These are phyloP conservation scores for Sarocladiaceae sp. DNA, from an alignment of 2,329 filamentous ascomycete genomes.

Conservation along the genomic window DNA sequence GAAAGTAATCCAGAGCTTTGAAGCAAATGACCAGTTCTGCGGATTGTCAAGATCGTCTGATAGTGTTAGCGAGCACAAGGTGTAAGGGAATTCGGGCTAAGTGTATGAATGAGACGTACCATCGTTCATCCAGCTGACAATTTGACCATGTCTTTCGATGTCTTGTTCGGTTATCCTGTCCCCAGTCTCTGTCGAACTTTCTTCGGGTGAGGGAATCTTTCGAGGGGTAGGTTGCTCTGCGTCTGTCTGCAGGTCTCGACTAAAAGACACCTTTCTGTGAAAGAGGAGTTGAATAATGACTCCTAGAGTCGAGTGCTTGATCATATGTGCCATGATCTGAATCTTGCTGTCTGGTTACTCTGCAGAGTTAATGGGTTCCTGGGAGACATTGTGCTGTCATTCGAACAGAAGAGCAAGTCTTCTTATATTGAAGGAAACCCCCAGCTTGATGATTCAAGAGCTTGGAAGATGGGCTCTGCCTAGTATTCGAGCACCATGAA, in stretches of 20 bases:
- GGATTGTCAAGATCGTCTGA: neutral
- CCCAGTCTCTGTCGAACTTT: too few relatives aligned
- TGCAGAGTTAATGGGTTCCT: neutral
- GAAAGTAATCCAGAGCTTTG: neutral
- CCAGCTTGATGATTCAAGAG: too few relatives aligned
- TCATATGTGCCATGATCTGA: neutral
- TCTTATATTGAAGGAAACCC: too few relatives aligned
- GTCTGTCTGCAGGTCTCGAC: too few relatives aligned
- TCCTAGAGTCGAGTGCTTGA: neutral
- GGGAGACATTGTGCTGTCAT: too few relatives aligned
- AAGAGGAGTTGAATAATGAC: neutral
- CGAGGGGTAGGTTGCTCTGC: too few relatives aligned
- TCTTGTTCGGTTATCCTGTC: too few relatives aligned
- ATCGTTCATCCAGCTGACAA: neutral
- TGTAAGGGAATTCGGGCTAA: neutral
- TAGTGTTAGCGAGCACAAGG: neutral
- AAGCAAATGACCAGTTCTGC: neutral
- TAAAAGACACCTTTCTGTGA: neutral
- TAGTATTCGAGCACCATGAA: too few relatives aligned
- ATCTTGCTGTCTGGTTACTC: neutral
- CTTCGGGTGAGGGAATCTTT: neutral
- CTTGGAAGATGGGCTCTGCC: too few relatives aligned
- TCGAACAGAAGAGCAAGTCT: too few relatives aligned
- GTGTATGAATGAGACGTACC: neutral
- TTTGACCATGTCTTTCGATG: neutral